Conservation (phyloP, 345 rosid genomes). For the Populus simonii region DNA sequence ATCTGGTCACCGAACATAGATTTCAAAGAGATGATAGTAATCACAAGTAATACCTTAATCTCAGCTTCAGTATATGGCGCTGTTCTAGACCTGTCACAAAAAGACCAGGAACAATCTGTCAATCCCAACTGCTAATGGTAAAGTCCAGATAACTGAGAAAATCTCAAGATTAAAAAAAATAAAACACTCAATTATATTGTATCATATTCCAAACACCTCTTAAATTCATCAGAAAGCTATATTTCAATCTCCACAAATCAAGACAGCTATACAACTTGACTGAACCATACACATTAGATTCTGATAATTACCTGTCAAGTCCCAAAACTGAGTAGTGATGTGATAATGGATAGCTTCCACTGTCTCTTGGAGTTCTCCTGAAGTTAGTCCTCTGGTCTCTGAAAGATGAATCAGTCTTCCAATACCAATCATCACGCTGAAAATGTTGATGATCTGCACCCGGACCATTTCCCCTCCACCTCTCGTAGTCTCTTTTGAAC, state of each 20-base stretch:
- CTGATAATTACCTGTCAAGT: slow-evolving; percentile 64
- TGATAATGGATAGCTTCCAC: slow-evolving; percentile 59
- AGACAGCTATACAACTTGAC: neutral
- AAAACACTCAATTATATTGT: neutral
- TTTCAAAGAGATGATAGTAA: neutral
- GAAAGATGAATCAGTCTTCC: slow-evolving; percentile 75
- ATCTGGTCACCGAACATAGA: neutral
- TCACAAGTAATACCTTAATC: slow-evolving; percentile 61
- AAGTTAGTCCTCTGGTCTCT: slow-evolving; percentile 57
- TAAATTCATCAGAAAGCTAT: neutral
- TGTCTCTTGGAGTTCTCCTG: slow-evolving; percentile 58
- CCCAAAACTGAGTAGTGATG: slow-evolving; percentile 92
- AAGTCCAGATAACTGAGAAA: neutral
- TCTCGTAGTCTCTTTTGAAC: slow-evolving; percentile 62
- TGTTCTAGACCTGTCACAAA: slow-evolving; percentile 51
- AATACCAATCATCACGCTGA: slow-evolving; percentile 98
- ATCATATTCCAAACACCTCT: too few species aligned
- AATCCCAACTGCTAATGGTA: neutral
- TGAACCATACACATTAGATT: neutral
- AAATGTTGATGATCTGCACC: slow-evolving; percentile 74
- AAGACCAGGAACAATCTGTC: neutral
- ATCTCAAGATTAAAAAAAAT: too few species aligned
- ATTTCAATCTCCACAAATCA: neutral
- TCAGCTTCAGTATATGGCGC: slow-evolving; percentile 84
- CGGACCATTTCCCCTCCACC: slow-evolving; percentile 70